Conservation (phyloP, 164 flowering plant species). For the Taxillus chinensis region DNA sequence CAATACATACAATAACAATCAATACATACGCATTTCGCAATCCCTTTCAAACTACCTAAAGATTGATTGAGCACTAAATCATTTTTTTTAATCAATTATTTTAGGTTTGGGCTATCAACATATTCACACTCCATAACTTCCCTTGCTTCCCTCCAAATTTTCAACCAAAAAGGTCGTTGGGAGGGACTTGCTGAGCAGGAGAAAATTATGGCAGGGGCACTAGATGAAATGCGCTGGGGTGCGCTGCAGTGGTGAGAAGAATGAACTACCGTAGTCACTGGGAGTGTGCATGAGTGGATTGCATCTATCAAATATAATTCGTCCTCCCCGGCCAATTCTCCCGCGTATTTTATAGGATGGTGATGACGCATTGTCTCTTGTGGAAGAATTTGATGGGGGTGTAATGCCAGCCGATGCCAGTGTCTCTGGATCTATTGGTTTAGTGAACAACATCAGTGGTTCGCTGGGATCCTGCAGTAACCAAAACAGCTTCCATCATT, state of each 20-base stretch:
- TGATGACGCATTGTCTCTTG: constrained; percentile 24
- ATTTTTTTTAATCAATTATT: no score
- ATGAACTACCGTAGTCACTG: constrained; percentile 38
- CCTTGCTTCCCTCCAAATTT: no score
- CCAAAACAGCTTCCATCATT: neutral
- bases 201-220: neutral
- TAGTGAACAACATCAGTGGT: constrained; percentile 76
- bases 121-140: no score
- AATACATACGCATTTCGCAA: no score
- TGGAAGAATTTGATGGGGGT: constrained; percentile 45
- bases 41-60: no score
- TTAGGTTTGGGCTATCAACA: no score
- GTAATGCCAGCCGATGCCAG: constrained; percentile 71
- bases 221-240: constrained; percentile 28
- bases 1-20: no score
- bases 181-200: no score
- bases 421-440: constrained; percentile 68
- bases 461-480: constrained; percentile 77
- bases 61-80: no score
- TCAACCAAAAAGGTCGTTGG: no score
- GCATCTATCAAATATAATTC: constrained; percentile 88
- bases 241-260: constrained; percentile 35
- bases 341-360: constrained; percentile 44
- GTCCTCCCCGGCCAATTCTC: constrained; percentile 91
- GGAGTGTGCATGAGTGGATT: constrained; percentile 60